phyloP scores from a whole-genome alignment of 495 filamentous ascomycete genomes.

The Polyplosphaeria fusca region DNA sequence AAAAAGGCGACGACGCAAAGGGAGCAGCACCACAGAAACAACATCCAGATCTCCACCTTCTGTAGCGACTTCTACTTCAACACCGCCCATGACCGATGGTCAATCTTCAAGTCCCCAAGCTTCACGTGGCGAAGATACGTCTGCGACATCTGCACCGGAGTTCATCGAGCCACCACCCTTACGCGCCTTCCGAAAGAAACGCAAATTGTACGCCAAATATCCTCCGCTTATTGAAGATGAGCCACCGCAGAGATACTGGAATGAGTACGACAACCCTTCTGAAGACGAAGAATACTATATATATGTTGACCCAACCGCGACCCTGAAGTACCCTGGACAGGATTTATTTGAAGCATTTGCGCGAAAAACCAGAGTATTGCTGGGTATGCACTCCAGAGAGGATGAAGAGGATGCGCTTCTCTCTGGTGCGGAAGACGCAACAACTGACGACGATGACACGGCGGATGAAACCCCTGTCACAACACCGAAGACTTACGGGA shows the following conservation, averaged over 20 bases:
- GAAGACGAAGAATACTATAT: conserved; percentile 41
- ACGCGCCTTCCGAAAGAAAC: conserved; percentile 34
- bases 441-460: conserved; percentile 23
- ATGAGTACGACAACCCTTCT: conserved; percentile 43
- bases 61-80: conserved; percentile 19
- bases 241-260: conserved; percentile 36
- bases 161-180: conserved; percentile 20
- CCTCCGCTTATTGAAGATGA: conserved; percentile 2
- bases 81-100: conserved; percentile 26
- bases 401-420: conserved; percentile 5
- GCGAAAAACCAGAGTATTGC: conserved; percentile 15
- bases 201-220: conserved; percentile 12
- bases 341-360: conserved; percentile 15
- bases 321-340: conserved; percentile 27
- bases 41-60: conserved; percentile 1
- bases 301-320: conserved; percentile 41
- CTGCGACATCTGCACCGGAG: conserved; percentile 26
- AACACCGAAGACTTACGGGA: not conserved
- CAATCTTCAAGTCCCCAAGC: conserved; percentile 19
- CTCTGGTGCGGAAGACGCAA: not conserved
- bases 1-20: conserved; percentile 22
- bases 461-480: conserved; percentile 11
- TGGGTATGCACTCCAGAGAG: conserved; percentile 4
- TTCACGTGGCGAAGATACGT: conserved; percentile 15
- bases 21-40: not conserved